These are phyloP conservation scores for Kazachstania bromeliacearum DNA, from an alignment of 805 yeast genomes.

Conservation along the genomic window DNA sequence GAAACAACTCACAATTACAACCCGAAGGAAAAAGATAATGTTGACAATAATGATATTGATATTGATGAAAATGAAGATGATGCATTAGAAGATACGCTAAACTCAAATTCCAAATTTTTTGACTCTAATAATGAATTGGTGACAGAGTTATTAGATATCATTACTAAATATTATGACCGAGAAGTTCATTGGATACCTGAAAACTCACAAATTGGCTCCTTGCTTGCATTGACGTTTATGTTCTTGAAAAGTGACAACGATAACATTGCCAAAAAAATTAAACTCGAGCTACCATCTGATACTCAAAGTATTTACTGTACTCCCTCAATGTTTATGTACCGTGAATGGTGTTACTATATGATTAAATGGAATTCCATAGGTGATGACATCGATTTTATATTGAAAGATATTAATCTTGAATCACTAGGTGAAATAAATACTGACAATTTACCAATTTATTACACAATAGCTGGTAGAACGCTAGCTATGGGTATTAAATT, in stretches of 20 bases:
- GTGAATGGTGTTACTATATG: slow-evolving; percentile 54
- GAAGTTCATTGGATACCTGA: slow-evolving; percentile 26
- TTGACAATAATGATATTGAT: background rate
- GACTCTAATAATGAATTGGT: slow-evolving; percentile 1
- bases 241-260: slow-evolving; percentile 57
- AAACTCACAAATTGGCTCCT: slow-evolving; percentile 52
- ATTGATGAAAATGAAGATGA: background rate
- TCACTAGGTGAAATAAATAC: slow-evolving; percentile 34
- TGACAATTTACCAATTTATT: slow-evolving; percentile 53
- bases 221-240: slow-evolving; percentile 65
- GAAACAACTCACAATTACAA: background rate
- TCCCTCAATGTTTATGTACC: slow-evolving; percentile 64
- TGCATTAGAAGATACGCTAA: background rate
- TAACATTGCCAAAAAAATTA: slow-evolving; percentile 46
- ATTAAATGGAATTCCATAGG: slow-evolving; percentile 66
- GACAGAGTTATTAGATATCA: slow-evolving; percentile 12
- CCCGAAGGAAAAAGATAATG: background rate
- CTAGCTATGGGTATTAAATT: slow-evolving; percentile 63
- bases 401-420: slow-evolving; percentile 9
- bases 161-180: slow-evolving; percentile 14
- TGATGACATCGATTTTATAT: slow-evolving; percentile 26
- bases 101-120: slow-evolving; percentile 1
- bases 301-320: slow-evolving; percentile 28
- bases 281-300: slow-evolving; percentile 46
- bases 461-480: slow-evolving; percentile 65